Evolutionary conservation across 2,329 filamentous ascomycete species (phyloP), one percentile per base, ranked within the genome.

Genomic region (Acrocalymma vagum): DNA sequence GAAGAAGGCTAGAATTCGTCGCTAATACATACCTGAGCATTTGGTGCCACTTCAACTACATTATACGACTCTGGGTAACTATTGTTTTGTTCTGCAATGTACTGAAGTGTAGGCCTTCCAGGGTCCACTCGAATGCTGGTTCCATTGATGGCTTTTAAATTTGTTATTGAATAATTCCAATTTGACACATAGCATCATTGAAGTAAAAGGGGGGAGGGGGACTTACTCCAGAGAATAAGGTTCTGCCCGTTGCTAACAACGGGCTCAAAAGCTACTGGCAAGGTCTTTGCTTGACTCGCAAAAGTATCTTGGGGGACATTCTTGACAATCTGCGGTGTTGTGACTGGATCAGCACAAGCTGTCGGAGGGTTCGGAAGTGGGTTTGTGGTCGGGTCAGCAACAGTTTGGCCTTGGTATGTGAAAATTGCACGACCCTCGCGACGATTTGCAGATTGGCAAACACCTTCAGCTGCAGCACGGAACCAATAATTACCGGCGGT

Each of bases 111-210:
- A 5, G 79, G 78, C 33, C 77, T 57, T 7, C 58, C 58, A 67
- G 77, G 80, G 39, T 79, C 67, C 5, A 80, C 65, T 5, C 67
- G 42, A 60, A 80, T 71, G 7, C 72, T 72, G 9, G 69, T 77
- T 22, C 63, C 69, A 58, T 79, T 79, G 35, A 68, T 48, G 17
- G 60, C n/a, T n/a, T n/a, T n/a, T n/a, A n/a, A n/a, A n/a, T n/a
- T n/a, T n/a, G n/a, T n/a, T n/a, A n/a, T n/a, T n/a, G n/a, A n/a
- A n/a, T n/a, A n/a, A n/a, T n/a, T n/a, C n/a, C n/a, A n/a, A n/a
- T n/a, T n/a, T n/a, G n/a, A n/a, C n/a, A n/a, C n/a, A n/a, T n/a
- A n/a, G n/a, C n/a, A n/a, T n/a, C n/a, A n/a, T n/a, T n/a, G n/a
- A n/a, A n/a, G n/a, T n/a, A n/a, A n/a, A n/a, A n/a, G n/a, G n/a